These are phyloP conservation scores for Sherardia arvensis DNA, from an alignment of 257 asterid genomes.

Conservation along the genomic window DNA sequence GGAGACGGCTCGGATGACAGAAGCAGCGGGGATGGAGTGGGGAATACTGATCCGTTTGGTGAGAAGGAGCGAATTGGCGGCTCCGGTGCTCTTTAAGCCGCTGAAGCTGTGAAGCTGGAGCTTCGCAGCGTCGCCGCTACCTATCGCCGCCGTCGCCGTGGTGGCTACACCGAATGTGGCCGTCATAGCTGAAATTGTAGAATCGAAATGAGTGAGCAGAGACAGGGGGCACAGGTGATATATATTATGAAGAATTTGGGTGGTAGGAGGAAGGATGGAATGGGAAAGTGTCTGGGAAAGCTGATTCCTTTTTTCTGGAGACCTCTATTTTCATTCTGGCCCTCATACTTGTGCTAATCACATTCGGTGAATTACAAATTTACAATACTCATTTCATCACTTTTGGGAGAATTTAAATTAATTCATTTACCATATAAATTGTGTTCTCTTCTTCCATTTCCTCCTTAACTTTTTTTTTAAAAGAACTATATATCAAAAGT, in stretches of 20 bases:
- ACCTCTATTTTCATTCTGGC: neutral
- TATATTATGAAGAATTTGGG: conserved; percentile 6
- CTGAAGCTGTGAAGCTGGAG: conserved; percentile 20
- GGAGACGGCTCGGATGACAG: conserved; percentile 62
- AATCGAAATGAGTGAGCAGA: neutral
- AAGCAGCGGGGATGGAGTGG: conserved; percentile 22
- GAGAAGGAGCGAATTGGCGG: conserved; percentile 23
- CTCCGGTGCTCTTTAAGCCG: conserved; percentile 20
- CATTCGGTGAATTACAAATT: neutral
- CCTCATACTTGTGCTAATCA: neutral
- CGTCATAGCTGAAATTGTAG: conserved; percentile 18
- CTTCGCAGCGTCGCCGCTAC: conserved; percentile 13
- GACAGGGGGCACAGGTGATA: neutral
- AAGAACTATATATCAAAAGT: too few species aligned
- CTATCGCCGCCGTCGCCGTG: neutral
- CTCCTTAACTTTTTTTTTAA: too few species aligned
- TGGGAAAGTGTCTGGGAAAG: conserved; percentile 3
- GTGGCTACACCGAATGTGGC: conserved; percentile 29
- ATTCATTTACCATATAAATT: too few species aligned
- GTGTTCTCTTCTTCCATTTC: too few species aligned
- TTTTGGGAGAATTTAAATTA: too few species aligned
- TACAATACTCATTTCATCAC: too few species aligned
- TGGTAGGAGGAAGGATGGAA: conserved; percentile 5
- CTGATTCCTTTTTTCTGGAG: neutral
- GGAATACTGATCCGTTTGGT: conserved; percentile 18